These are phyloP conservation scores for Ogataea allantospora DNA, from an alignment of 805 yeast genomes.

Conservation along the genomic window DNA sequence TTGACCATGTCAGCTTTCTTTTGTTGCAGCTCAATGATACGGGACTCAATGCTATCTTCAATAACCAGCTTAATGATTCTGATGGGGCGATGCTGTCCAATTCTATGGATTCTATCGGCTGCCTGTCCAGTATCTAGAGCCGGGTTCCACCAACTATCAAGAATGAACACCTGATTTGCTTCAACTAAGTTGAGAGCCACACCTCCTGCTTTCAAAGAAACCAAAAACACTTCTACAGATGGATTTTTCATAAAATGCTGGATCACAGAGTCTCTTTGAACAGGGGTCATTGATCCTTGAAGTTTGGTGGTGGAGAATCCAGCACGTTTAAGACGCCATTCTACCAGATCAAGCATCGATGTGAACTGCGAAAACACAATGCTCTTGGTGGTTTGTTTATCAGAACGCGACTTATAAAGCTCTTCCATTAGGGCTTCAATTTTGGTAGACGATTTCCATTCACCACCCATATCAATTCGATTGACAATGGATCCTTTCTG, in stretches of 20 bases:
- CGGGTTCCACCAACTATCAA: conserved; percentile 99
- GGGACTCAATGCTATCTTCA: conserved; percentile 94
- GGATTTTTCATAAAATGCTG: conserved; percentile 90
- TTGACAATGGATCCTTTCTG: conserved; percentile 77
- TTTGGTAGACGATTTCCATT: conserved; percentile 93
- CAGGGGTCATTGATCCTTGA: conserved; percentile 97
- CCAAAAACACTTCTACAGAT: conserved; percentile 88
- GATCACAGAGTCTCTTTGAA: conserved; percentile 89
- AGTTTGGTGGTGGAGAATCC: conserved; percentile 93
- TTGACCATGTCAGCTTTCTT: conserved; percentile 98
- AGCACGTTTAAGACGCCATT: conserved; percentile 92
- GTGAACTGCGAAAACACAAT: conserved; percentile 98
- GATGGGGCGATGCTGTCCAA: conserved; percentile 94
- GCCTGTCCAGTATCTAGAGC: conserved; percentile 94
- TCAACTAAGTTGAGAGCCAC: conserved; percentile 95
- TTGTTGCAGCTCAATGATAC: conserved; percentile 93
- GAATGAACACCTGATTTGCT: conserved; percentile 91
- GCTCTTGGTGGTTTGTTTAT: conserved; percentile 84
- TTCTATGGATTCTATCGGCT: conserved; percentile 97
- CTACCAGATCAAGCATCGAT: conserved; percentile 91
- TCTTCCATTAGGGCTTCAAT: conserved; percentile 96
- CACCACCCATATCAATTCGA: conserved; percentile 80
- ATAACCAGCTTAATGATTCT: conserved; percentile 89
- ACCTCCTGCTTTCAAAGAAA: conserved; percentile 97
- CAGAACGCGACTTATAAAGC: conserved; percentile 80